Evolutionary conservation across 345 rosid genomes (phyloP), one percentile per base, ranked within the genome.

Genomic region (Rubroshorea leprosula): DNA sequence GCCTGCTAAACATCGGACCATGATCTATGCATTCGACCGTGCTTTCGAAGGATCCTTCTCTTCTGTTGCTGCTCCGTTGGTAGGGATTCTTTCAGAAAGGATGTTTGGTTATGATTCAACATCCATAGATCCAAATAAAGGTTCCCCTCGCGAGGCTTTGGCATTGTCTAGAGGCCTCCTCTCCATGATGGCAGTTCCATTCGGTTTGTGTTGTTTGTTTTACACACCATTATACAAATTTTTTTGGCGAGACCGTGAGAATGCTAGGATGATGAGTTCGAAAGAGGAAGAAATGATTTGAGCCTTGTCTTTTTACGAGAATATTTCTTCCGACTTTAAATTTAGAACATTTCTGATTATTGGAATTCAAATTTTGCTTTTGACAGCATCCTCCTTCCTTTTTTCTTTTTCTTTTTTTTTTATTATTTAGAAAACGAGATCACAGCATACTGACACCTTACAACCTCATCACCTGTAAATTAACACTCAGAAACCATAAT

Each of bases 1-100:
- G 12, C 97, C 99, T 10, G 64, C 81, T n/a, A 87, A 72, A 67
- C 95, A 92, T 66, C 80, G 97, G 19, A 89, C 96, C 0, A 93
- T 93, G 99, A 86, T 93, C 53, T 93, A 93, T 20, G 97, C 97
- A 0, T 93, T 89, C 17, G 93, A 93, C 50, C 84, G 99, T 1
- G 97, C 99, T 57, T 77, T 93, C 0, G 97, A 93, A 74, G 95
- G 83, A 21, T 85, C 96, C 0, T 87, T 93, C 72, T 93, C 99
- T 2, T 80, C 99, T 25, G 75, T 93, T 23, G 97, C 97, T n/a
- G 96, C 99, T 5, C 97, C 96, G 0, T 67, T 93, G 82, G 99
- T 93, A 6, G 99, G 99, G 31, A 85, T 93, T 59, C 83, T 89
- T 57, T 84, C 99, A 1, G 97, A 93, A 76, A 79, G 70, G 66